phyloP scores from a whole-genome alignment of 2,329 filamentous ascomycete genomes.

The Aspergillus latus region DNA sequence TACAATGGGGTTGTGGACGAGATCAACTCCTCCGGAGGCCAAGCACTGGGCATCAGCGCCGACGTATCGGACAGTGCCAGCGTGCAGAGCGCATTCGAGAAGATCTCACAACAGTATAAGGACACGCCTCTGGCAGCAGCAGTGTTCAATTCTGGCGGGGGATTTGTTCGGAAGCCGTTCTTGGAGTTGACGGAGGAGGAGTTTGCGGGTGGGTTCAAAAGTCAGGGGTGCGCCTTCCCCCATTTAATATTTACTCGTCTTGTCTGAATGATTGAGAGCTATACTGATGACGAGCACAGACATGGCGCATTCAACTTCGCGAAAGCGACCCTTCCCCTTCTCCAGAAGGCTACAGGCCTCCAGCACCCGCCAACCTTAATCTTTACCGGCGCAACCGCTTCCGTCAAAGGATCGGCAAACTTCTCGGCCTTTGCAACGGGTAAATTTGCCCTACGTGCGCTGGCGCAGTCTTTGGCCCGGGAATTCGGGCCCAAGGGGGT shows the following conservation, averaged over 20 bases:
- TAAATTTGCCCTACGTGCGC: conserved; percentile 75
- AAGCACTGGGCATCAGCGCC: conserved; percentile 61
- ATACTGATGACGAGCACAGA: conserved; percentile 21
- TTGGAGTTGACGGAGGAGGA: conserved; percentile 61
- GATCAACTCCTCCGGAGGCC: conserved; percentile 59
- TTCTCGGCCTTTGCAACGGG: conserved; percentile 73
- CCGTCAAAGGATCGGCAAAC: conserved; percentile 67
- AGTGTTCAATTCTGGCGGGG: conserved; percentile 61
- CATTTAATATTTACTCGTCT: not conserved
- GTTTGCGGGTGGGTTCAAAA: conserved; percentile 53
- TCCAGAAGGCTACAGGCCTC: conserved; percentile 59
- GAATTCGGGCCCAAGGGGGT: conserved; percentile 84
- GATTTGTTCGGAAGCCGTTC: conserved; percentile 60
- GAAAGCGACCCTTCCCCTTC: conserved; percentile 66
- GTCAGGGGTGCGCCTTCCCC: conserved; percentile 47
- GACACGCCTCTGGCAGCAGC: conserved; percentile 51
- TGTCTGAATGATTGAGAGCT: not conserved
- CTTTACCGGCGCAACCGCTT: conserved; percentile 84
- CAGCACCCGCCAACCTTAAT: conserved; percentile 74
- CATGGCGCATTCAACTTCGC: conserved; percentile 74
- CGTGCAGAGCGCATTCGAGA: conserved; percentile 54
- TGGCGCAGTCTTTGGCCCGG: conserved; percentile 72
- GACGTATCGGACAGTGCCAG: conserved; percentile 57
- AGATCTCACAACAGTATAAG: conserved; percentile 56
- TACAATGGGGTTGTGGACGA: conserved; percentile 57